Conservation (phyloP, 2,329 filamentous ascomycete species). For the Fusarium sp. region DNA sequence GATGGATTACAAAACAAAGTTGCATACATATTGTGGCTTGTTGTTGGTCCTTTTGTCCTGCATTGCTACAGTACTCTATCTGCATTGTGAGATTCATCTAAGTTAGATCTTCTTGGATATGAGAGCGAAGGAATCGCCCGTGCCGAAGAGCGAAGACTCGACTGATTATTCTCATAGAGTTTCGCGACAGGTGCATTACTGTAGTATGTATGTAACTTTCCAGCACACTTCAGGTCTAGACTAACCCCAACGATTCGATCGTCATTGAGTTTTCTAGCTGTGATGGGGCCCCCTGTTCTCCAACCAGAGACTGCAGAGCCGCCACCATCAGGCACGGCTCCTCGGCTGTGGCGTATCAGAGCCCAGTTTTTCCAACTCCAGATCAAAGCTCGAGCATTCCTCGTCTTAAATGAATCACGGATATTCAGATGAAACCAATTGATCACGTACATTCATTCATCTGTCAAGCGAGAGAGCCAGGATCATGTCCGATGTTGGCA, state of each 20-base stretch:
- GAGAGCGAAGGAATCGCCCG: not conserved
- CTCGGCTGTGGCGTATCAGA: constrained; percentile 28
- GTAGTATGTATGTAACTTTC: constrained; percentile 12
- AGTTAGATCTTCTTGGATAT: not conserved
- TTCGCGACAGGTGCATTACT: not conserved
- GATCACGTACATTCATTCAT: not conserved
- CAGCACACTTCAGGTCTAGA: not conserved
- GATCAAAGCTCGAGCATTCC: not conserved
- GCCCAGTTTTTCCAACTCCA: not conserved
- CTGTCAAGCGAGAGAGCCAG: constrained; percentile 2
- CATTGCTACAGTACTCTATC: not conserved
- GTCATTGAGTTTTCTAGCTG: not conserved
- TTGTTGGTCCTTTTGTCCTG: not conserved
- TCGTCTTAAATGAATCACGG: not conserved
- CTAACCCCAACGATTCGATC: not conserved
- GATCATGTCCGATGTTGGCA: constrained; percentile 13
- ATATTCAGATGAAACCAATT: not conserved
- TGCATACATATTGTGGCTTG: constrained; percentile 17
- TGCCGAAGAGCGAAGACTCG: not conserved
- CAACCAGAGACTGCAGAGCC: constrained; percentile 15
- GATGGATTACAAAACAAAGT: constrained; percentile 4
- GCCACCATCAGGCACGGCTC: constrained; percentile 12
- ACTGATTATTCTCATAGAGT: not conserved
- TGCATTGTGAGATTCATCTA: not conserved
- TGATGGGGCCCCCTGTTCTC: not conserved